A percentile compares a stretch with the other conserved stretches of the same genome.
Conservation (phyloP, 2,329 filamentous ascomycete species). For the Pyrenophora teres region DNA sequence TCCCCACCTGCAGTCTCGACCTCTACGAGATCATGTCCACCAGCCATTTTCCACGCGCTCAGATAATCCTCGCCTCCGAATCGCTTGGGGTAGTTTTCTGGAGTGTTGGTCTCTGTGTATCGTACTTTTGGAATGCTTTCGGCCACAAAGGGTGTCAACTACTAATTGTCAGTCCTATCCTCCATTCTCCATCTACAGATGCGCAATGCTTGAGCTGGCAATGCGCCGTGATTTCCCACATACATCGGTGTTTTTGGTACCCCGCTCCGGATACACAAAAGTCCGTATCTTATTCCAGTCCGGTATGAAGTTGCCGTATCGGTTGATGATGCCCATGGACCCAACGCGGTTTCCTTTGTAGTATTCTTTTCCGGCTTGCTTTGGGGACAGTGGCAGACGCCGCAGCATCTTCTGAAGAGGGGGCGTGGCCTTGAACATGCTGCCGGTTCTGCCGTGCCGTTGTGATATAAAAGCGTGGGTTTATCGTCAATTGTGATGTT, state of each 20-base stretch:
- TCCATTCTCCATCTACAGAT: background rate
- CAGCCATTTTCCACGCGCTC: conserved; percentile 39
- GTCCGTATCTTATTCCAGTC: conserved; percentile 89
- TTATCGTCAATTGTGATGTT: background rate
- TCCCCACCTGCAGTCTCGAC: background rate
- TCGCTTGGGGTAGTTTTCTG: conserved; percentile 29
- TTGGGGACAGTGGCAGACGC: conserved; percentile 84
- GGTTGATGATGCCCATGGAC: conserved; percentile 82
- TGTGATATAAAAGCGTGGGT: conserved; percentile 1
- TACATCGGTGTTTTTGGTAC: conserved; percentile 57
- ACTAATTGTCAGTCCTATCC: background rate
- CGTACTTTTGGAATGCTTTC: conserved; percentile 57
- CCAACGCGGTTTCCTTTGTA: conserved; percentile 96
- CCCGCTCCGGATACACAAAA: conserved; percentile 75
- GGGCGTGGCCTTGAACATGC: conserved; percentile 69
- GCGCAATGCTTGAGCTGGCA: background rate
- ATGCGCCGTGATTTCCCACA: background rate
- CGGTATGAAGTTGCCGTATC: conserved; percentile 80
- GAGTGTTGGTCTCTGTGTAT: conserved; percentile 11
- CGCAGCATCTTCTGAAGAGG: conserved; percentile 70
- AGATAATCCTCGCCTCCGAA: conserved; percentile 43
- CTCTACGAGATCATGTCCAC: conserved; percentile 36
- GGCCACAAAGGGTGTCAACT: conserved; percentile 83
- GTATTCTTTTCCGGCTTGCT: conserved; percentile 89
- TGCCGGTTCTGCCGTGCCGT: conserved; percentile 18